Conservation (phyloP, 176 grass and related monocot genomes). For the Musa beccarii region DNA sequence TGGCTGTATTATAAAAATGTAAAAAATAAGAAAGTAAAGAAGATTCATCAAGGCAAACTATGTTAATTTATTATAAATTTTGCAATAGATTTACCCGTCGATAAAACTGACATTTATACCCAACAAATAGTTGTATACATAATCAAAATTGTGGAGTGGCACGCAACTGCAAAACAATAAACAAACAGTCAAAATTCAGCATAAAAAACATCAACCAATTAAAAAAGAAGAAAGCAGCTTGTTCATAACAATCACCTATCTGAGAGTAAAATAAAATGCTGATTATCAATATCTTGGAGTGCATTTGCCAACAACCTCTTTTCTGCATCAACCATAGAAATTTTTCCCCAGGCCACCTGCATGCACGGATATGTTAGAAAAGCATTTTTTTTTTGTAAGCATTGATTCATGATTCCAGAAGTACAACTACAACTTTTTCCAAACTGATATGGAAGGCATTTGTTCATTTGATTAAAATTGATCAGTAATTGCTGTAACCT, state of each 20-base stretch:
- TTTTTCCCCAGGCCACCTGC: slow-evolving; percentile 80
- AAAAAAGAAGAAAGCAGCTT: not conserved
- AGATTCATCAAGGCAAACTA: not conserved
- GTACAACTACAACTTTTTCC: too few species aligned
- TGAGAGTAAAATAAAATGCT: slow-evolving; percentile 90
- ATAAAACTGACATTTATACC: slow-evolving; percentile 96
- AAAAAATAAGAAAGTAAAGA: not conserved
- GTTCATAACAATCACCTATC: slow-evolving; percentile 48
- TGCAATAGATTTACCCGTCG: slow-evolving; percentile 55
- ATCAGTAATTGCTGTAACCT: too few species aligned
- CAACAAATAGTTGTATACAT: slow-evolving; percentile 93
- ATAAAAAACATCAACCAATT: not conserved
- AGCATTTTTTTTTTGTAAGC: not conserved
- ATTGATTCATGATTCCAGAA: not conserved
- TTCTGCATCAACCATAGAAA: slow-evolving; percentile 97
- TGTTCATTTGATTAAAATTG: too few species aligned
- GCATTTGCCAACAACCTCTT: slow-evolving; percentile 90
- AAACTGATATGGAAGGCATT: not conserved
- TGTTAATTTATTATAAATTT: not conserved
- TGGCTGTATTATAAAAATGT: not conserved
- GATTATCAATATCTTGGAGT: slow-evolving; percentile 85
- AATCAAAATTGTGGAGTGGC: slow-evolving; percentile 96
- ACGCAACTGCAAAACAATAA: slow-evolving; percentile 55
- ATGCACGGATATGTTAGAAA: slow-evolving; percentile 20
- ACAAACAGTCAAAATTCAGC: slow-evolving; percentile 9